Evolutionary conservation across 495 filamentous ascomycete species (phyloP), one percentile per base, ranked within the genome.

Genomic region (Chlorociboria aeruginascens): DNA sequence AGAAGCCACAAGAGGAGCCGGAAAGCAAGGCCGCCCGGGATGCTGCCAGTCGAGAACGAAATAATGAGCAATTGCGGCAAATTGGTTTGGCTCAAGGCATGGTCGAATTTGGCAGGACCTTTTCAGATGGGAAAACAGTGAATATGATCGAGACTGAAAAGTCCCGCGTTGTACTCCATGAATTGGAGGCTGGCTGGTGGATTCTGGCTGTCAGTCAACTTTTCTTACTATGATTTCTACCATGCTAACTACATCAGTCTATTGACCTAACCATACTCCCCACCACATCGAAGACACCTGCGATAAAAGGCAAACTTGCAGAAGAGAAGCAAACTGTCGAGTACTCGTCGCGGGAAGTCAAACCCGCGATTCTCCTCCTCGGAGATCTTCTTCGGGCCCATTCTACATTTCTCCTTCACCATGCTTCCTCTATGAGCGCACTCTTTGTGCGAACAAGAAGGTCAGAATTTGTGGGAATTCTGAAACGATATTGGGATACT

Each of bases 1-100:
- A 60, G 35, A 58, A 58, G 10, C 53, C 54, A 25, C 51, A 53
- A 13, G 61, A 61, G 39, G 61, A 57, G 28, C 54, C 57, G 9
- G 61, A 62, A 35, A 60, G 67, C 54, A 62, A 68, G 56, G 59
- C 61, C 49, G 33, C 69, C 7, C 60, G 65, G 10, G 66, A 59
- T 37, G 20, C 20, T 25, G 51, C 72, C 4, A 66, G 65, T 13
- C 72, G 73, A 35, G 77, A 85, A 55, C 72, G 84, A 44, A 74
- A 72, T 50, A 94, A 97, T 61, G 82, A 90, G 66, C 81, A 76
- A 52, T 64, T 97, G 57, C 77, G 93, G 51, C 87, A 94, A 67
- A 85, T 98, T 62, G 92, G 92, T n/a, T 76, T 98, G 53, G 93
- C 92, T 44, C 92, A 99, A 69, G 92, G 89, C 45, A 95, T 97